phyloP scores from a whole-genome alignment of 148 eudicot species.

The Camellia granthamiana region DNA sequence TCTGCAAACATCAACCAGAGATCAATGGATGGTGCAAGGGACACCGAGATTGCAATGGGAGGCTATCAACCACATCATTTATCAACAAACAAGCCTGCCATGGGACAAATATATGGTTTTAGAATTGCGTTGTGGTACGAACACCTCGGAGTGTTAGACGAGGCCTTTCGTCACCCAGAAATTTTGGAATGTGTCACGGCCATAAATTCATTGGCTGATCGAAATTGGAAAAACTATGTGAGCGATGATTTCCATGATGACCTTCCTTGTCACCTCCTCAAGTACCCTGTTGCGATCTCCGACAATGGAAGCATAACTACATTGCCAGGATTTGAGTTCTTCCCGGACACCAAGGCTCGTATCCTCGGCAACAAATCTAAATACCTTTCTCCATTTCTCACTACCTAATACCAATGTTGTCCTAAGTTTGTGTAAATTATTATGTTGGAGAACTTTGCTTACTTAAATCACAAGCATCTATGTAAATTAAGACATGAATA shows the following conservation, averaged over 20 bases:
- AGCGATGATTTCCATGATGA: slow-evolving; percentile 22
- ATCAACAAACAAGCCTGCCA: slow-evolving; percentile 25
- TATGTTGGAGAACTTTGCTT: too few species aligned
- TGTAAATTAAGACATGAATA: too few species aligned
- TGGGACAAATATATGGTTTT: slow-evolving; percentile 32
- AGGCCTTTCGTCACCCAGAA: slow-evolving; percentile 23
- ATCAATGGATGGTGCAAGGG: slow-evolving; percentile 41
- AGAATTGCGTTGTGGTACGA: slow-evolving; percentile 40
- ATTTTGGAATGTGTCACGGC: slow-evolving; percentile 25
- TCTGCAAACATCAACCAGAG: slow-evolving; percentile 40
- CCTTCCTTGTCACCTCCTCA: slow-evolving; percentile 40
- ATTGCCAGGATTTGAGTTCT: slow-evolving; percentile 34
- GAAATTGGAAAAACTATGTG: slow-evolving; percentile 34
- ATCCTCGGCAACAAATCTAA: slow-evolving; percentile 44
- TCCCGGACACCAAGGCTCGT: slow-evolving; percentile 58
- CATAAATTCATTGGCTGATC: slow-evolving; percentile 22
- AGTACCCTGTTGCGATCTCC: slow-evolving; percentile 33
- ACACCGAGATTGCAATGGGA: slow-evolving; percentile 48
- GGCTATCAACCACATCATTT: slow-evolving; percentile 38
- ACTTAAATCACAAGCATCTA: too few species aligned
- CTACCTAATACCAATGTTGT: slow-evolving; percentile 19
- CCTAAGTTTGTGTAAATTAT: too few species aligned
- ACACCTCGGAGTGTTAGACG: slow-evolving; percentile 27
- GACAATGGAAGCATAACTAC: slow-evolving; percentile 30
- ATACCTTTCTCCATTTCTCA: slow-evolving; percentile 55